A percentile compares a stretch with the other conserved stretches of the same genome.
Evolutionary conservation across 257 asterid genomes (phyloP).

Genomic region (Scutellaria barbata): DNA sequence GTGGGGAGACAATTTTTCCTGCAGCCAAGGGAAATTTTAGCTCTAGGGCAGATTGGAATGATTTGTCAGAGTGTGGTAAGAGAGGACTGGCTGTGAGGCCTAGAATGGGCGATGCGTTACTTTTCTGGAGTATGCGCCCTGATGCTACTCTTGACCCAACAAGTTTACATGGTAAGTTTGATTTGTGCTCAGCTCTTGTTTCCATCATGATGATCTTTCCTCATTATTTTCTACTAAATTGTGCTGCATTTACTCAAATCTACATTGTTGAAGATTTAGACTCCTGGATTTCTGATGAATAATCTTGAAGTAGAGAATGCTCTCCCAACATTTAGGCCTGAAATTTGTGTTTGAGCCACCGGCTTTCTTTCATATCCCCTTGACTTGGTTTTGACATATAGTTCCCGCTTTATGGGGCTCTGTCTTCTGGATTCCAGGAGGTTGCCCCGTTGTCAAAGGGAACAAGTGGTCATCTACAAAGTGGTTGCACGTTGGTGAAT

Average conservation of each 20-base stretch:
- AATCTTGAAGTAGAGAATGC: slow-evolving; percentile 7
- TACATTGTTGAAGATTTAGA: slow-evolving; percentile 11
- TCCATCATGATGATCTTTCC: background rate
- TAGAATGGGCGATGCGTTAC: slow-evolving; percentile 77
- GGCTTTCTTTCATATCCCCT: background rate
- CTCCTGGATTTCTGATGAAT: background rate
- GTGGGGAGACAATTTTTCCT: slow-evolving; percentile 94
- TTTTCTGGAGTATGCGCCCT: slow-evolving; percentile 94
- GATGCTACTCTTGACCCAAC: slow-evolving; percentile 81
- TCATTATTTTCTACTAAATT: slow-evolving; percentile 4
- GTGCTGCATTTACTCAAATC: slow-evolving; percentile 4
- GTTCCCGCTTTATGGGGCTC: background rate
- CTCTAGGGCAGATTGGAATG: slow-evolving; percentile 60
- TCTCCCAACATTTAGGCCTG: background rate
- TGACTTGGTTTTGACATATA: slow-evolving; percentile 2
- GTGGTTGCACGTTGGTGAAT: slow-evolving; percentile 72
- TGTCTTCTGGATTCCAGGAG: slow-evolving; percentile 49
- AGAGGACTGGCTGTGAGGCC: slow-evolving; percentile 81
- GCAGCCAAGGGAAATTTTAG: slow-evolving; percentile 74
- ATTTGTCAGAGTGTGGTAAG: slow-evolving; percentile 77
- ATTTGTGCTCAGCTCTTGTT: slow-evolving; percentile 20
- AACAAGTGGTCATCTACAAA: slow-evolving; percentile 69
- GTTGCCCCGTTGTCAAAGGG: slow-evolving; percentile 63
- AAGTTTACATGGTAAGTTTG: slow-evolving; percentile 81
- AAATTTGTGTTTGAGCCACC: background rate